Percentiles rank a stretch among this genome's conserved stretches.
These are phyloP conservation scores for Alternaria sp. DNA, from an alignment of 2,329 filamentous ascomycete genomes.

Conservation along the genomic window DNA sequence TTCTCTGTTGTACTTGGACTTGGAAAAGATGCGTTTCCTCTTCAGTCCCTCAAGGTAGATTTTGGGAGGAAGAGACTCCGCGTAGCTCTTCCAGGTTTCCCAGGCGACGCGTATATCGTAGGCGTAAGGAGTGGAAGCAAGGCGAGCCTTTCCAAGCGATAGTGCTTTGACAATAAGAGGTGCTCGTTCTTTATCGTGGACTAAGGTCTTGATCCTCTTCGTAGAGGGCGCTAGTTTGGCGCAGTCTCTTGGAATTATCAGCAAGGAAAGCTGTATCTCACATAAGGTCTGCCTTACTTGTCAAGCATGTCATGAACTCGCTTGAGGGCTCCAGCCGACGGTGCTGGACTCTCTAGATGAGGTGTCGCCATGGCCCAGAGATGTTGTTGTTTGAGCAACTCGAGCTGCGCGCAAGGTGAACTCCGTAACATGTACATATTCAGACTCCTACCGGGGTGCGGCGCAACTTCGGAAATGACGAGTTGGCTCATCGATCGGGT, in stretches of 20 bases:
- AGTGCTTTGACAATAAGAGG: too few relatives aligned
- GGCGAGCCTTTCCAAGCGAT: too few relatives aligned
- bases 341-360: not conserved
- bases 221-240: fast-evolving
- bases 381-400: fast-evolving
- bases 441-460: not conserved
- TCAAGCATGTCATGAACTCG: not conserved
- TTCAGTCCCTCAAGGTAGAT: too few relatives aligned
- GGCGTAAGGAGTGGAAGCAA: too few relatives aligned
- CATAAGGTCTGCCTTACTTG: not conserved
- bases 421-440: not conserved
- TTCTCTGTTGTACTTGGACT: not conserved
- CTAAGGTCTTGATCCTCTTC: not conserved
- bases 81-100: too few relatives aligned
- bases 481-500: not conserved
- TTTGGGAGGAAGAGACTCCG: too few relatives aligned
- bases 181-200: too few relatives aligned
- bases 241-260: not conserved
- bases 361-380: not conserved
- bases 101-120: too few relatives aligned
- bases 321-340: not conserved
- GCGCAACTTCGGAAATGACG: not conserved
- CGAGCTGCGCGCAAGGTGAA: not conserved
- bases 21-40: too few relatives aligned
- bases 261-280: not conserved